phyloP scores from a whole-genome alignment of 805 yeast genomes.

The Cyberlindnera subsufficiens region DNA sequence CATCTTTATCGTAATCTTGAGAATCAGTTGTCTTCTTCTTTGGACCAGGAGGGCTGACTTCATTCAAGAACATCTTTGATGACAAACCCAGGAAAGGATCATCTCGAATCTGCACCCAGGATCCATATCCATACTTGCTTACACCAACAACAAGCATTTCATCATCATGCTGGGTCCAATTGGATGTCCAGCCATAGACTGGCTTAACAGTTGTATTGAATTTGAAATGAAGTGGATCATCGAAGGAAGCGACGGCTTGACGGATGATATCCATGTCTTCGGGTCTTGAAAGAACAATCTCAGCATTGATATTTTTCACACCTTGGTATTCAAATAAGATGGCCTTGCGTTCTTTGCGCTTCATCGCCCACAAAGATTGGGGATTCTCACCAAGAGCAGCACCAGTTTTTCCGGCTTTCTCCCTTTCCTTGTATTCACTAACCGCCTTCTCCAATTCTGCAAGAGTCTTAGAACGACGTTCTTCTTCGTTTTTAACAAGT shows the following conservation, averaged over 20 bases:
- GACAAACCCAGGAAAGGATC: conserved; percentile 87
- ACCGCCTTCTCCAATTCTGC: conserved; percentile 59
- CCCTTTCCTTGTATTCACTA: conserved; percentile 42
- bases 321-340: conserved; percentile 83
- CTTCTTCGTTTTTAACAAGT: conserved; percentile 59
- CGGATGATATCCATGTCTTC: conserved; percentile 70
- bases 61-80: conserved; percentile 72
- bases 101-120: conserved; percentile 92
- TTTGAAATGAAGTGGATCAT: conserved; percentile 54
- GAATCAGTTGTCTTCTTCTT: conserved; percentile 27
- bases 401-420: conserved; percentile 29
- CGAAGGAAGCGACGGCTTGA: conserved; percentile 47
- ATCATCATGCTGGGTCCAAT: conserved; percentile 81
- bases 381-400: conserved; percentile 32
- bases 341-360: conserved; percentile 83
- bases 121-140: conserved; percentile 89
- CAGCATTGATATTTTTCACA: conserved; percentile 88
- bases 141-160: conserved; percentile 84
- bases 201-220: conserved; percentile 64
- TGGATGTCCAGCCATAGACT: conserved; percentile 87
- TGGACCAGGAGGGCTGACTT: conserved; percentile 30
- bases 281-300: conserved; percentile 75
- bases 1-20: conserved; percentile 3
- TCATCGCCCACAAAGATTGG: conserved; percentile 49
- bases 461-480: conserved; percentile 47